phyloP scores from a whole-genome alignment of 805 yeast genomes.

The Myxozyma sirexii region DNA sequence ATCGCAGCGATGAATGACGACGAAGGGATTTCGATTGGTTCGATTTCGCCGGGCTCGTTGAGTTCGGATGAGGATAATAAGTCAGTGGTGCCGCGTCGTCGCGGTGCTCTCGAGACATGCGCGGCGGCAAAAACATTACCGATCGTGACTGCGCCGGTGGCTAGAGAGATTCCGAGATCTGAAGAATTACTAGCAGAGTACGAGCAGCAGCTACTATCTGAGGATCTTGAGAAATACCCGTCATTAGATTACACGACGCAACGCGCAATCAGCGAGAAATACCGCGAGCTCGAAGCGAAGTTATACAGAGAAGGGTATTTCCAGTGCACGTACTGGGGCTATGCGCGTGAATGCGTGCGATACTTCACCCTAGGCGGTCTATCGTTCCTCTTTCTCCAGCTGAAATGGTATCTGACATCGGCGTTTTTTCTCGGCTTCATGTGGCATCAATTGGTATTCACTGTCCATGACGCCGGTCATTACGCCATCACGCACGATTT shows the following conservation, averaged over 20 bases:
- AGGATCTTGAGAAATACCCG: conserved; percentile 64
- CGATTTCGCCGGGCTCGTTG: conserved; percentile 8
- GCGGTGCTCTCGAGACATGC: too few relatives aligned
- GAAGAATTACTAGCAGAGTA: conserved; percentile 54
- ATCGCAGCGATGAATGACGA: conserved; percentile 3
- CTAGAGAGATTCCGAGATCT: conserved; percentile 3
- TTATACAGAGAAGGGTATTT: conserved; percentile 64
- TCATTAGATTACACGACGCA: conserved; percentile 71
- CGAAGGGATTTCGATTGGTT: conserved; percentile 14
- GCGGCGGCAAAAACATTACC: background rate
- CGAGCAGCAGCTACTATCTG: conserved; percentile 57
- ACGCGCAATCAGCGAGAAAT: conserved; percentile 54
- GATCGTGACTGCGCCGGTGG: conserved; percentile 2
- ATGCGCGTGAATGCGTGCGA: conserved; percentile 68
- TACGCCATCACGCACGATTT: conserved; percentile 79
- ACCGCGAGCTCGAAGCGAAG: conserved; percentile 59
- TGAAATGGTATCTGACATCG: conserved; percentile 53
- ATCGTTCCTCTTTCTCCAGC: conserved; percentile 53
- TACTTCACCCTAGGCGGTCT: conserved; percentile 57
- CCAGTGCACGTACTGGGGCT: conserved; percentile 72
- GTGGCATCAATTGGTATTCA: conserved; percentile 89
- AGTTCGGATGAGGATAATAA: conserved; percentile 7
- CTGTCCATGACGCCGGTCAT: conserved; percentile 91
- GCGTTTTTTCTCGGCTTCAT: conserved; percentile 71
- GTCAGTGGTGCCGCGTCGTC: too few relatives aligned